Evolutionary conservation across 108 stramenopile species (phyloP).

Genomic region (Aurantiochytrium sp.): DNA sequence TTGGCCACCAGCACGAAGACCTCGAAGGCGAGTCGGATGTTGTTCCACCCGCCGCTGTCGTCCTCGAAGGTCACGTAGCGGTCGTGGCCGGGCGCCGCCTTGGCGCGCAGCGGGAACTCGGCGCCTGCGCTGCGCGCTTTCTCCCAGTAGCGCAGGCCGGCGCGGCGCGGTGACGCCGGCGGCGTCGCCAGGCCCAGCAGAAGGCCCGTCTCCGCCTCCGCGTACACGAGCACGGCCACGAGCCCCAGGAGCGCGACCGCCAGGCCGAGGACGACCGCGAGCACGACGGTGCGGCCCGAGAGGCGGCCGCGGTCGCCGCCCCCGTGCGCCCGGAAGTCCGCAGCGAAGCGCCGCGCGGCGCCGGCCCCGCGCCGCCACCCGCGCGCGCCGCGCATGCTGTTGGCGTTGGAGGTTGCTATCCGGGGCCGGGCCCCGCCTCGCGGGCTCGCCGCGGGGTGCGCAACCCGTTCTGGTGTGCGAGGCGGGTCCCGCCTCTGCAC

Average conservation of each 20-base stretch:
- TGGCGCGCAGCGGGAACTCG: background rate
- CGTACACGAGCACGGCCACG: too few relatives aligned
- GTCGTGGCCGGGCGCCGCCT: background rate
- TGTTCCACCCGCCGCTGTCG: constrained; percentile 55
- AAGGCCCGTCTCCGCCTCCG: too few relatives aligned
- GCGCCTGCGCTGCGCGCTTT: background rate
- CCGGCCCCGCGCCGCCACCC: background rate
- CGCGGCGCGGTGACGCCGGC: background rate
- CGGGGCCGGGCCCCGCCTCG: too few relatives aligned
- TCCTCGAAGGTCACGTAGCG: constrained; percentile 49
- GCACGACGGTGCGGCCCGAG: background rate
- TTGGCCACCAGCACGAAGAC: constrained; percentile 69
- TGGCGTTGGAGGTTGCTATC: too few relatives aligned
- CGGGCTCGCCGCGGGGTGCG: too few relatives aligned
- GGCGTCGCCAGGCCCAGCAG: background rate
- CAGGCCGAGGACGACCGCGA: too few relatives aligned
- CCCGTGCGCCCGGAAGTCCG: background rate
- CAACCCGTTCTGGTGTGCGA: too few relatives aligned
- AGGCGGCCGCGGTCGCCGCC: too few relatives aligned
- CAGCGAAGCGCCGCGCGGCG: background rate
- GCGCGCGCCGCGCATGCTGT: too few relatives aligned
- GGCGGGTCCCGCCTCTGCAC: too few relatives aligned
- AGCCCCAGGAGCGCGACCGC: too few relatives aligned
- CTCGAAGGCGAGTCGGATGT: constrained; percentile 64
- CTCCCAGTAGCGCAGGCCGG: background rate